These are phyloP conservation scores for Kokia cookei DNA, from an alignment of 441 rosid species.

Conservation along the genomic window DNA sequence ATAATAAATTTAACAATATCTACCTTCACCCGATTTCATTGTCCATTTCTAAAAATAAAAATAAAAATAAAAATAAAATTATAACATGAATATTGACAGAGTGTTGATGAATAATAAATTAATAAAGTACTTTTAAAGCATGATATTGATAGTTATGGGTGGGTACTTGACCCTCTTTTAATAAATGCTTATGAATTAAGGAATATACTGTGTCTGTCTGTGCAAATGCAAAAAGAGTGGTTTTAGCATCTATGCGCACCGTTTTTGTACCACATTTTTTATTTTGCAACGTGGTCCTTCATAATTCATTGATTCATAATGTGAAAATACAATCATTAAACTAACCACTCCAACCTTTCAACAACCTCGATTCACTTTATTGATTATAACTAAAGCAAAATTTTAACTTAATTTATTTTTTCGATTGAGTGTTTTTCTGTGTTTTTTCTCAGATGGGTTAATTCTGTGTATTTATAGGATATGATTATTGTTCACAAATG, in stretches of 20 bases:
- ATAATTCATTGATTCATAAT: neutral
- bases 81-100: neutral
- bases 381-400: no score
- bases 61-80: no score
- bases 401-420: no score
- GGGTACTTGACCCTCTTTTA: neutral
- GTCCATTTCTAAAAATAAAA: no score
- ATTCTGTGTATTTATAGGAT: no score
- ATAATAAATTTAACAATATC: no score
- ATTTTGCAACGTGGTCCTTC: neutral
- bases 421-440: no score
- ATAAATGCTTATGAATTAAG: neutral
- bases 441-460: no score
- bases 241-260: neutral
- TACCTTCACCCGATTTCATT: no score
- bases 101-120: neutral
- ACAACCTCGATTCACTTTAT: no score
- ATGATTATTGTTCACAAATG: rapidly evolving
- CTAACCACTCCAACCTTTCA: neutral
- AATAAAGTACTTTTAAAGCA: neutral
- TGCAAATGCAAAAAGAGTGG: neutral
- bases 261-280: neutral
- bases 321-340: neutral
- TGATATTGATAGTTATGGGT: neutral
- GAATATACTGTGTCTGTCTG: neutral